Evolutionary conservation across 306 rosid genomes (phyloP).

Genomic region (Nissolia schottii): DNA sequence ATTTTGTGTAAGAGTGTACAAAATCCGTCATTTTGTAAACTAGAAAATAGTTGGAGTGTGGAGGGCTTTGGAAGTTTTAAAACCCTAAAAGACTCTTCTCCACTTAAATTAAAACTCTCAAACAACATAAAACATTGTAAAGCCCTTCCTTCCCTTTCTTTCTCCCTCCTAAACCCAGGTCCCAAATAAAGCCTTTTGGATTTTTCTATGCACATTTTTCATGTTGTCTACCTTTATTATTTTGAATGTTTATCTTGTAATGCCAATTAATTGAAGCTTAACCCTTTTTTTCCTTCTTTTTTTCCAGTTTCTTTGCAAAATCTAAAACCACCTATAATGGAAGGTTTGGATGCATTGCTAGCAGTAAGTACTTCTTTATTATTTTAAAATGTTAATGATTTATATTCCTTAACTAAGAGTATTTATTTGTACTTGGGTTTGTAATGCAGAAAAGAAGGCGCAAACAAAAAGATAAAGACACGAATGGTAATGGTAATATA

Average conservation of each 20-base stretch:
- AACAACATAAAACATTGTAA: too few species aligned
- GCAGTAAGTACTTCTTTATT: slow-evolving; percentile 39
- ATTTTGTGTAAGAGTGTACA: too few species aligned
- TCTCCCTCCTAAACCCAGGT: too few species aligned
- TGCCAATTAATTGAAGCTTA: not conserved
- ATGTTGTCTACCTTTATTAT: not conserved
- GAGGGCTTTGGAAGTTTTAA: too few species aligned
- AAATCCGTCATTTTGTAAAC: too few species aligned
- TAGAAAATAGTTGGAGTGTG: too few species aligned
- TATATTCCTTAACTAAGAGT: not conserved
- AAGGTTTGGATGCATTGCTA: slow-evolving; percentile 56
- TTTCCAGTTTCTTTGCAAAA: slow-evolving; percentile 52
- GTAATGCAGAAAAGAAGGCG: slow-evolving; percentile 59
- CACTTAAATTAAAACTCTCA: too few species aligned
- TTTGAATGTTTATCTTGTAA: not conserved
- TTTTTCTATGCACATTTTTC: not conserved
- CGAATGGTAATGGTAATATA: slow-evolving; percentile 37
- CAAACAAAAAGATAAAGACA: slow-evolving; percentile 40
- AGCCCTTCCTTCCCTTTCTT: too few species aligned
- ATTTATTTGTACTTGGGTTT: slow-evolving; percentile 18
- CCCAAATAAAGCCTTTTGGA: too few species aligned
- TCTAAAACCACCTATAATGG: slow-evolving; percentile 69
- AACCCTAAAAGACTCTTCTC: too few species aligned
- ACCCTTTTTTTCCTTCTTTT: too few species aligned
- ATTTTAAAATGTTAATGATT: not conserved